Evolutionary conservation across 2,329 filamentous ascomycete species (phyloP).

Genomic region (Penicillium oxalicum): DNA sequence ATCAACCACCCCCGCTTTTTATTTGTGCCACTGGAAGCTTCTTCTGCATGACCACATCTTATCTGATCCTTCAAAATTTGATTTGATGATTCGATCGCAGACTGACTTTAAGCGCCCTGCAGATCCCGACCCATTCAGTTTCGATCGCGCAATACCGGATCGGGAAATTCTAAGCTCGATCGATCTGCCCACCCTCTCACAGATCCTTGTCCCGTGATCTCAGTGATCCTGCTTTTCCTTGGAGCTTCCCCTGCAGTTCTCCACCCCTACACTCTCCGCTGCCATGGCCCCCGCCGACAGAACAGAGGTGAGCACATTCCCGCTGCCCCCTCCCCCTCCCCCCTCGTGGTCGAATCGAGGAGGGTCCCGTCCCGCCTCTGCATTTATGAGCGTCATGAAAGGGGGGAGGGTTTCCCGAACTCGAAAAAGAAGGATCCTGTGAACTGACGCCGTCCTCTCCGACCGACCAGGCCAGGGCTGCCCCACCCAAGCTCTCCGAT

Average conservation of each 20-base stretch:
- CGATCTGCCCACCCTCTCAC: neutral
- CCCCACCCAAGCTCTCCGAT: constrained; percentile 49
- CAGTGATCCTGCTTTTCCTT: constrained; percentile 2
- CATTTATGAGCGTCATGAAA: too few species aligned
- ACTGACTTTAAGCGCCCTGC: neutral
- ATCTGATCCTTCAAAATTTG: too few species aligned
- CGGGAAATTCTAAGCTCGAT: constrained; percentile 2
- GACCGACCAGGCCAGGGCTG: constrained; percentile 40
- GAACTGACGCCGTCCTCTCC: too few species aligned
- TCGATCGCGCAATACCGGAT: constrained; percentile 5
- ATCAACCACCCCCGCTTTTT: neutral
- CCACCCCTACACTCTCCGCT: neutral
- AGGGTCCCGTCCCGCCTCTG: too few species aligned
- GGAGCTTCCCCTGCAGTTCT: neutral
- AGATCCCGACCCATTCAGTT: constrained; percentile 2
- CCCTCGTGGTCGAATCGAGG: neutral
- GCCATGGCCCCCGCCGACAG: constrained; percentile 14
- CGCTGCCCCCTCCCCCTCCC: neutral
- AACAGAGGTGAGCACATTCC: constrained; percentile 20
- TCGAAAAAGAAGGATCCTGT: too few species aligned
- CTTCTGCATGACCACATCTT: too few species aligned
- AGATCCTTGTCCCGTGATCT: neutral
- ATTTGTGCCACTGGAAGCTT: neutral
- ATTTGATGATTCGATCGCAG: neutral
- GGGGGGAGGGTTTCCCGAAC: too few species aligned